Conservation (phyloP, 345 rosid genomes). For the Luvunga scandens region DNA sequence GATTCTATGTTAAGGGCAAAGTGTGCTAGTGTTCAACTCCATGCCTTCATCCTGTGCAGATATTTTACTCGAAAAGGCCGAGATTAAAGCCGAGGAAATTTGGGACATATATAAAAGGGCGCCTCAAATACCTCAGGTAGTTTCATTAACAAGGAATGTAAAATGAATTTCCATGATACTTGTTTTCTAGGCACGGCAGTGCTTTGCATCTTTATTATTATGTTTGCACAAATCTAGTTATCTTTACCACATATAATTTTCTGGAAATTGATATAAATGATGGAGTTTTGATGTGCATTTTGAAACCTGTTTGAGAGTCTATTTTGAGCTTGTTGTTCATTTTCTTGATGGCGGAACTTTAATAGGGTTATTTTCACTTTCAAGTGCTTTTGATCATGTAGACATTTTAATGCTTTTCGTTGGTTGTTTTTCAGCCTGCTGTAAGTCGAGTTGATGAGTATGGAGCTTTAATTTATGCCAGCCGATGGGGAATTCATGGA, state of each 20-base stretch:
- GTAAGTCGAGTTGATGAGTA: constrained; percentile 76
- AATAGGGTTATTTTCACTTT: background rate
- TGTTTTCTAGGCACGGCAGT: background rate
- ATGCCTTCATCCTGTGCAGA: constrained; percentile 43
- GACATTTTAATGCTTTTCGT: constrained; percentile 1
- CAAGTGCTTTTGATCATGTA: background rate
- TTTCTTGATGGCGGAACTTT: constrained; percentile 4
- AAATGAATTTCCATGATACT: constrained; percentile 1
- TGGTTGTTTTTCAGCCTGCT: constrained; percentile 42
- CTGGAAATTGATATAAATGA: background rate
- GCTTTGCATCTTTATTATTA: background rate
- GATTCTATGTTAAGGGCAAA: background rate
- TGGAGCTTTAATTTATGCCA: constrained; percentile 85
- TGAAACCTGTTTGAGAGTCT: background rate
- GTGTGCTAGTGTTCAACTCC: background rate
- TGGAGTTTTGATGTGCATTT: background rate
- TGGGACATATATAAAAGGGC: constrained; percentile 74
- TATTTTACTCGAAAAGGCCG: constrained; percentile 70
- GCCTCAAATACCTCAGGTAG: constrained; percentile 79
- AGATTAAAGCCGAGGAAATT: constrained; percentile 75
- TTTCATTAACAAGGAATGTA: background rate
- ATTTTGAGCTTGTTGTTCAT: background rate
- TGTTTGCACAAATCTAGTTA: background rate
- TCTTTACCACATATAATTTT: background rate
- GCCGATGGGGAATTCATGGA: constrained; percentile 93